Evolutionary conservation across 805 yeast species (phyloP).

Genomic region (Lachancea meyersii): DNA sequence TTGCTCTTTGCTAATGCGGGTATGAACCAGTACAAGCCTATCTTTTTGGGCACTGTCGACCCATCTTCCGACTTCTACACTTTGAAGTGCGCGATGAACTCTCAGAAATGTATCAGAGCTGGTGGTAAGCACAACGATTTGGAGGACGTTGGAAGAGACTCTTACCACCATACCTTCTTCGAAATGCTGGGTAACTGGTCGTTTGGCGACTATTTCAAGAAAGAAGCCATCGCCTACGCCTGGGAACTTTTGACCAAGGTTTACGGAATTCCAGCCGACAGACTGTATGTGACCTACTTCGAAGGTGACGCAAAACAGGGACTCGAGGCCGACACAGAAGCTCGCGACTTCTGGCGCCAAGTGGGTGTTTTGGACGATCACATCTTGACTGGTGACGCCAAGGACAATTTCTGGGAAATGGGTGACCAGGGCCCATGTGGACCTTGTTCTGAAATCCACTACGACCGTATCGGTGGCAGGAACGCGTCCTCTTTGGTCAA

Average conservation of each 20-base stretch:
- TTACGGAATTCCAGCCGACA: constrained; percentile 69
- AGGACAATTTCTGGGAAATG: constrained; percentile 99
- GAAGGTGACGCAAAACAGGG: constrained; percentile 86
- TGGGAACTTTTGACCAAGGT: constrained; percentile 89
- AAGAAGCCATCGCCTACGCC: constrained; percentile 80
- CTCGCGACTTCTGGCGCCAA: constrained; percentile 75
- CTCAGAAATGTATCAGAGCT: constrained; percentile 98
- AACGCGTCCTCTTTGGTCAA: constrained; percentile 88
- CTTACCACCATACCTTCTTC: constrained; percentile 96
- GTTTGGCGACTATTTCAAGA: constrained; percentile 96
- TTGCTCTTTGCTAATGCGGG: constrained; percentile 96
- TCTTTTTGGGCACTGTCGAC: constrained; percentile 94
- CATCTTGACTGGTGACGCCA: constrained; percentile 82
- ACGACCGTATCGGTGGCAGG: constrained; percentile 97
- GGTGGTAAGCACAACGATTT: constrained; percentile 98
- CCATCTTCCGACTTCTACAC: constrained; percentile 83
- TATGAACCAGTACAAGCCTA: constrained; percentile 98
- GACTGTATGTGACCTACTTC: constrained; percentile 92
- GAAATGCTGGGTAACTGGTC: constrained; percentile 99
- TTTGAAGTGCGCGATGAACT: constrained; percentile 85
- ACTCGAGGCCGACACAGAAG: constrained; percentile 89
- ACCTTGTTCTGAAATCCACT: constrained; percentile 96
- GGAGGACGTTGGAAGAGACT: constrained; percentile 97
- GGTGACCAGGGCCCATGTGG: constrained; percentile 99
- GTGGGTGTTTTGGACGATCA: constrained; percentile 90